These are phyloP conservation scores for Euphorbia pulcherrima DNA, from an alignment of 345 rosid species.

Conservation along the genomic window DNA sequence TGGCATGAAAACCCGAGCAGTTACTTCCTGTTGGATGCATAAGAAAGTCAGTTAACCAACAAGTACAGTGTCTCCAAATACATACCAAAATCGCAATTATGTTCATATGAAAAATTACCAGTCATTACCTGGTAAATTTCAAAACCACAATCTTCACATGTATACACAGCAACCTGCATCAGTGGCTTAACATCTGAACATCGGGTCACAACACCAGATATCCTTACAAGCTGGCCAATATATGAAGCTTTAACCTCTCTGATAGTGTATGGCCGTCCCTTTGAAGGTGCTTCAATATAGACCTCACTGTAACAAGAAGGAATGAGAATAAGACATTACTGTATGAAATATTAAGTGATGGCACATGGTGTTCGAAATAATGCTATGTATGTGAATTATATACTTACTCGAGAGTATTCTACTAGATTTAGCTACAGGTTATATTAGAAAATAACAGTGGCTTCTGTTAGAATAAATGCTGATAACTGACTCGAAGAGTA, in stretches of 20 bases:
- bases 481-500: not conserved
- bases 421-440: not conserved
- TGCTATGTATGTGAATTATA: not conserved
- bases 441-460: too few relatives aligned
- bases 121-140: slow-evolving; percentile 86
- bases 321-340: not conserved
- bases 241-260: slow-evolving; percentile 94
- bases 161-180: slow-evolving; percentile 95
- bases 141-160: slow-evolving; percentile 93
- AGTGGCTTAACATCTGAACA: slow-evolving; percentile 98
- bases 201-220: slow-evolving; percentile 90
- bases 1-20: slow-evolving; percentile 93
- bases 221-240: slow-evolving; percentile 87
- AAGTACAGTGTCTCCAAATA: not conserved
- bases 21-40: slow-evolving; percentile 63
- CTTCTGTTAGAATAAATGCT: not conserved
- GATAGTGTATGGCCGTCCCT: slow-evolving; percentile 68
- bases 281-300: slow-evolving; percentile 73
- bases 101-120: not conserved
- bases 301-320: slow-evolving; percentile 63
- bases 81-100: not conserved
- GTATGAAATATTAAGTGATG: not conserved
- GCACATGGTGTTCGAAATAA: not conserved
- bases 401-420: not conserved
- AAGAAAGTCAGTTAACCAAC: slow-evolving; percentile 15